Base-by-base conservation (phyloP, 163 green algal genomes). In the Prototheca stagnorum region DNA sequence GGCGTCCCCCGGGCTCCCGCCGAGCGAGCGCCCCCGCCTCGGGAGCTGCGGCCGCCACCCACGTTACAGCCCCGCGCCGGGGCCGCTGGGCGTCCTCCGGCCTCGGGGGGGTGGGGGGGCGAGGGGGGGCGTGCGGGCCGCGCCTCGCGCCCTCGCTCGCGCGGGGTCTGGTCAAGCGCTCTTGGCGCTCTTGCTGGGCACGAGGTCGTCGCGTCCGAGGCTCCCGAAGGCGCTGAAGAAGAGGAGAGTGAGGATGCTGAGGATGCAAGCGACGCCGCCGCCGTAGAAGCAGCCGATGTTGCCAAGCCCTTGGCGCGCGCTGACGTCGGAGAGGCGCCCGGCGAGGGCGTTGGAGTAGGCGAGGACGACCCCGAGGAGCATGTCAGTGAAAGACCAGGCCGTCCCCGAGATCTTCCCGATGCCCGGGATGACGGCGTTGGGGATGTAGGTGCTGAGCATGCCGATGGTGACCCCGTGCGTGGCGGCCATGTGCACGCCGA, bases 231-330 rank as follows among this genome's bases (percentile, higher is more conserved):
- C 44, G 11, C 48, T 52, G 51, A 80, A 79, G 1, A 70, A 15
- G 8, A 72, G 12, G 39, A 86, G 64, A 12, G 74, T 54, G 16
- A 72, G 19, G 3, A 65, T 70, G 11, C 78, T 65, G 5, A 75
- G 35, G 2, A 59, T 47, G 16, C 64, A 74, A 1, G 78, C 72
- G 1, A 35, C 55, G 4, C 66, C 71, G 21, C 79, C 81, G 2
- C 70, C 78, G 25, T 63, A 63, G 61, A 96, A 97, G 64, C 81
- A 89, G 33, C 81, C 81, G 8, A 84, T 68, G 53, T 84, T 85
- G 26, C 81, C 82, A 20, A 76, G 27, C 7, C 78, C 82, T 17
- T 68, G 70, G 36, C 62, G 26, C 14, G 77, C 63, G 23, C 84
- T 88, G 26, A 78, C 61, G 59, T 92, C 80, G 22, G 67, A 68